Evolutionary conservation across 371 early-diverging fungal genomes (phyloP).

Genomic region (Syncephalastrum monosporum): DNA sequence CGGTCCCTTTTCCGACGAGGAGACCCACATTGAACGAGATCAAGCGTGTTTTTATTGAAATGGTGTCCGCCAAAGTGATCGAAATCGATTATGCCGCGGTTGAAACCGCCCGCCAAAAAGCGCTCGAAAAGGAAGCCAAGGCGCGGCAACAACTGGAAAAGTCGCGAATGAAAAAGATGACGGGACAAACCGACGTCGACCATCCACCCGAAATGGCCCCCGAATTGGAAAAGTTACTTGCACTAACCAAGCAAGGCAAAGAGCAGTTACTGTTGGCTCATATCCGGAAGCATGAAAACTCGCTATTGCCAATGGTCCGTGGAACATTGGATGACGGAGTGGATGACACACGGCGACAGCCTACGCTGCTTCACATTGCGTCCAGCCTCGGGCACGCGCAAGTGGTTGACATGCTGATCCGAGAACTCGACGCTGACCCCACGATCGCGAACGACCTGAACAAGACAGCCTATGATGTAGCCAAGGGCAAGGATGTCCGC

Average conservation of each 20-base stretch:
- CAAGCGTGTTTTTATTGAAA: conserved; percentile 44
- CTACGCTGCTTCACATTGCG: conserved; percentile 74
- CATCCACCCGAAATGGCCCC: conserved; percentile 17
- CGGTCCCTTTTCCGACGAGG: conserved; percentile 76
- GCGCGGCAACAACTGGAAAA: conserved; percentile 29
- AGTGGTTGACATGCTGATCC: conserved; percentile 64
- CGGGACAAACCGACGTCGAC: conserved; percentile 8
- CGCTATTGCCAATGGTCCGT: conserved; percentile 5
- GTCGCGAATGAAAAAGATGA: conserved; percentile 15
- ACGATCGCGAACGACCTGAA: conserved; percentile 62
- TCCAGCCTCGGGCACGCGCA: conserved; percentile 53
- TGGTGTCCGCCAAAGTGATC: conserved; percentile 56
- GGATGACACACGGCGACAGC: conserved; percentile 50
- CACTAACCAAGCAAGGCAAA: conserved; percentile 58
- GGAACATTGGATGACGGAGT: conserved; percentile 29
- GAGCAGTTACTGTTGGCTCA: conserved; percentile 39
- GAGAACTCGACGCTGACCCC: conserved; percentile 75
- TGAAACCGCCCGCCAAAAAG: conserved; percentile 23
- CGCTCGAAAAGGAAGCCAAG: conserved; percentile 26
- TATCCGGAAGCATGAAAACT: conserved; percentile 34
- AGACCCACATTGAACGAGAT: conserved; percentile 73
- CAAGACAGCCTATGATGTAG: conserved; percentile 80
- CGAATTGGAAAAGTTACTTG: conserved; percentile 39
- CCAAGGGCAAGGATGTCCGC: conserved; percentile 71
- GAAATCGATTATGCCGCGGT: conserved; percentile 40